A percentile compares a stretch with the other conserved stretches of the same genome.
Conservation (phyloP, 2,329 filamentous ascomycete species). For the Ceratocystis harringtonii region DNA sequence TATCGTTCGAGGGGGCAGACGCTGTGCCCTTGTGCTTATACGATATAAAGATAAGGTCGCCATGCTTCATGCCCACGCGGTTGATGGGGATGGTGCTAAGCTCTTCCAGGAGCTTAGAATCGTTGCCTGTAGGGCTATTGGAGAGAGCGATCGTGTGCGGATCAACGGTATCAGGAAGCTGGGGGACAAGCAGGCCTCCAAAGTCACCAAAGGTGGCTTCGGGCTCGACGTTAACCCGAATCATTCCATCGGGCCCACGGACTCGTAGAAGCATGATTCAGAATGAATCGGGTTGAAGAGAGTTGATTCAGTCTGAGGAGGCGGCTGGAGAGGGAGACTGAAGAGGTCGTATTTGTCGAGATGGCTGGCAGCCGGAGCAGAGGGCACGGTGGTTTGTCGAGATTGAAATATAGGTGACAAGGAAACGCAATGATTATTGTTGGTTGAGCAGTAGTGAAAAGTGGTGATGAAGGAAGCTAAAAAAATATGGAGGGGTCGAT, state of each 20-base stretch:
- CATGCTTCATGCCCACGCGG: conserved; percentile 56
- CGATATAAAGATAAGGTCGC: conserved; percentile 76
- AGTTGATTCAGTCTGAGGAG: neutral
- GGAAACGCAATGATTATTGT: neutral
- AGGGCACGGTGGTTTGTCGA: neutral
- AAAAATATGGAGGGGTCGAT: neutral
- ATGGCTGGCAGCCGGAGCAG: neutral
- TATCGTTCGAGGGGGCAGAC: conserved; percentile 19
- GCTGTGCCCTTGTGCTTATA: conserved; percentile 44
- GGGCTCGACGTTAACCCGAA: conserved; percentile 65
- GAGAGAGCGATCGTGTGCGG: conserved; percentile 45
- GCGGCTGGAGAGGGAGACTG: neutral
- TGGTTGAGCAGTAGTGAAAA: neutral
- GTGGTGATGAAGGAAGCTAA: neutral
- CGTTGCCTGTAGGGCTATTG: conserved; percentile 42
- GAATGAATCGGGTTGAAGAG: neutral
- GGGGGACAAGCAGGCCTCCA: conserved; percentile 38
- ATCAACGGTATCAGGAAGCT: conserved; percentile 48
- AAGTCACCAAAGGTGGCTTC: conserved; percentile 56
- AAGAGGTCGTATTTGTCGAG: neutral
- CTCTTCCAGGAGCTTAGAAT: conserved; percentile 43
- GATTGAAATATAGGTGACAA: neutral
- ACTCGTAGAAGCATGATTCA: conserved; percentile 66
- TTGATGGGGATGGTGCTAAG: conserved; percentile 41
- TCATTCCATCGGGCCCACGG: conserved; percentile 82